These are phyloP conservation scores for Phaeodactylum tricornutum DNA, from an alignment of 108 stramenopile species.

Conservation along the genomic window DNA sequence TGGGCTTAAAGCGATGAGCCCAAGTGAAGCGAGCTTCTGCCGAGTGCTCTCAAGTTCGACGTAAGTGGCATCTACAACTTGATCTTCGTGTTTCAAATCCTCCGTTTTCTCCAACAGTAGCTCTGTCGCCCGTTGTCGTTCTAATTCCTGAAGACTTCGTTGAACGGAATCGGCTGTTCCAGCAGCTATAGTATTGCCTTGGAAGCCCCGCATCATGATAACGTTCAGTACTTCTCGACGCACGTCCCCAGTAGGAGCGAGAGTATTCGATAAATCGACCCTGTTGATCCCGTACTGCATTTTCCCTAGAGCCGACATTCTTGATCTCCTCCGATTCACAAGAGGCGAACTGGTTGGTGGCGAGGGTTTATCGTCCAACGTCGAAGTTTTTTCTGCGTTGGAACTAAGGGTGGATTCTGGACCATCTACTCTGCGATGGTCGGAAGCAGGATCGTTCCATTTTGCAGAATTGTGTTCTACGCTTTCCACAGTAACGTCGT, in stretches of 20 bases:
- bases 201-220: conserved; percentile 77
- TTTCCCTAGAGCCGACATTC: too few relatives aligned
- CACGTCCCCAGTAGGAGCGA: conserved; percentile 36
- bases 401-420: too few relatives aligned
- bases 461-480: neutral
- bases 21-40: conserved; percentile 19
- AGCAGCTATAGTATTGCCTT: conserved; percentile 61
- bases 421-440: too few relatives aligned
- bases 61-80: conserved; percentile 2
- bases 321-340: too few relatives aligned
- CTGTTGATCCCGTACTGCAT: neutral
- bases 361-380: too few relatives aligned
- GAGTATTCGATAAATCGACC: conserved; percentile 11
- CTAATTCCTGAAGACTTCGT: conserved; percentile 62
- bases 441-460: too few relatives aligned
- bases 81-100: conserved; percentile 11
- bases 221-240: conserved; percentile 78
- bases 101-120: conserved; percentile 26
- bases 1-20: conserved; percentile 6
- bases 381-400: too few relatives aligned
- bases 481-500: neutral
- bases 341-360: too few relatives aligned
- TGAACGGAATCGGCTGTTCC: conserved; percentile 59
- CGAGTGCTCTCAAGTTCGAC: conserved; percentile 8
- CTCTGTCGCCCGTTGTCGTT: conserved; percentile 63